Evolutionary conservation across 345 rosid genomes (phyloP), one percentile per base, ranked within the genome.

Genomic region (Citropsis articulata): DNA sequence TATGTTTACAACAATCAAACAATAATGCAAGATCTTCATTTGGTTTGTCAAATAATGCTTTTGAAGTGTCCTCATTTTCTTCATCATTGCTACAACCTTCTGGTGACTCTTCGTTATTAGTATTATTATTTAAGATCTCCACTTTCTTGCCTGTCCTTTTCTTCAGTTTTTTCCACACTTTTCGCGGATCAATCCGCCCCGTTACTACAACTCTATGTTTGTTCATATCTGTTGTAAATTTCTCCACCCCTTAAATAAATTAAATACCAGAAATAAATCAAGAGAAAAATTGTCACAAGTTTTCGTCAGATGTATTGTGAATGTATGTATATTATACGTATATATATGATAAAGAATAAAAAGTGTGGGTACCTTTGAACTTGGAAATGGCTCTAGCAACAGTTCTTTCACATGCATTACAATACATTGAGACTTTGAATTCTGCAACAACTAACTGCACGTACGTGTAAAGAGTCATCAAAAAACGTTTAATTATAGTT

Each of bases 331-430:
- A 45, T 45, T 45, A 13, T 45, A 3, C 8, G 50, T 45, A 13
- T 13, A 3, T 3, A 13, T 3, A 1, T 12, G 50, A 12, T 45
- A 45, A 45, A 12, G 50, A 13, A 45, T 45, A 45, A 45, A 45
- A 12, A 45, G 24, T 36, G 64, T 6, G 42, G 22, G 30, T 30
- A 90, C 98, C 97, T 88, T 93, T 83, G 56, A 80, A 83, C 77
- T 92, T 92, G 31, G 92, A 83, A 68, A 93, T 87, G 74, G 80
- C 79, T 82, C 77, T 79, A 2, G 93, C 96, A 22, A 91, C 87
- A 10, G 77, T 79, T 78, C 92, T 87, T 80, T 95, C 98, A 69
- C 97, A 92, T 66, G 91, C 97, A 75, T 93, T 89, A 76, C 99
- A 95, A 38, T 93, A 82, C 96, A 95, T 93, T 12, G 90, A 84